phyloP scores from a whole-genome alignment of 352 stramenopile species.

The Globisporangium orthogonon region DNA sequence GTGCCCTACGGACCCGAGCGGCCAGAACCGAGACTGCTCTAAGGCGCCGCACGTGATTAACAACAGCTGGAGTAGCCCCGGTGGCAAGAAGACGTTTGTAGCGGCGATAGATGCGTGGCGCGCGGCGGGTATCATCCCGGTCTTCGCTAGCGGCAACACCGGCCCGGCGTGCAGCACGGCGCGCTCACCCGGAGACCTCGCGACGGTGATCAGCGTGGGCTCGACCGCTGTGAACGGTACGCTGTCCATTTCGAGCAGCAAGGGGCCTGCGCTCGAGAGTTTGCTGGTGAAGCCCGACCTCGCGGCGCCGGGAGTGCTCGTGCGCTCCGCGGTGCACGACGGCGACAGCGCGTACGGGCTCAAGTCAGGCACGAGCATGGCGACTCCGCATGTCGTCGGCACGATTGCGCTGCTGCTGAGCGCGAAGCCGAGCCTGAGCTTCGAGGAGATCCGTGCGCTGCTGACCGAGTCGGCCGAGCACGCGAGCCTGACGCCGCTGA shows the following conservation, averaged over 20 bases:
- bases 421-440: slow-evolving; percentile 22
- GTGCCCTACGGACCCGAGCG: slow-evolving; percentile 48
- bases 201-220: slow-evolving; percentile 29
- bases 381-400: slow-evolving; percentile 35
- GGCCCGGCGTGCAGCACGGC: slow-evolving; percentile 24
- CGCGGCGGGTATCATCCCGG: slow-evolving; percentile 36
- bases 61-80: slow-evolving; percentile 43
- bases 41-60: slow-evolving; percentile 47
- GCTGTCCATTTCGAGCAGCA: slow-evolving; percentile 33
- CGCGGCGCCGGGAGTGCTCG: slow-evolving; percentile 23
- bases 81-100: slow-evolving; percentile 29
- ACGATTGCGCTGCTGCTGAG: slow-evolving; percentile 43
- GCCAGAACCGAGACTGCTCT: slow-evolving; percentile 34
- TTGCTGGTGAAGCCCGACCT: slow-evolving; percentile 42
- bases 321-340: slow-evolving; percentile 31
- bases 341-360: slow-evolving; percentile 25
- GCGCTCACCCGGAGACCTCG: slow-evolving; percentile 29
- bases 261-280: slow-evolving; percentile 22
- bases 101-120: slow-evolving; percentile 35
- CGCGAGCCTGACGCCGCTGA: slow-evolving; percentile 4
- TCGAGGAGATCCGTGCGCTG: slow-evolving; percentile 15
- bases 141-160: slow-evolving; percentile 47
- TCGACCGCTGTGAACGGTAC: slow-evolving; percentile 25
- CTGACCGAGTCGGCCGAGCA: slow-evolving; percentile 14
- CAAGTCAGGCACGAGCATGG: slow-evolving; percentile 58